phyloP scores from a whole-genome alignment of 129 eudicot species.

The Glebionis coronaria region DNA sequence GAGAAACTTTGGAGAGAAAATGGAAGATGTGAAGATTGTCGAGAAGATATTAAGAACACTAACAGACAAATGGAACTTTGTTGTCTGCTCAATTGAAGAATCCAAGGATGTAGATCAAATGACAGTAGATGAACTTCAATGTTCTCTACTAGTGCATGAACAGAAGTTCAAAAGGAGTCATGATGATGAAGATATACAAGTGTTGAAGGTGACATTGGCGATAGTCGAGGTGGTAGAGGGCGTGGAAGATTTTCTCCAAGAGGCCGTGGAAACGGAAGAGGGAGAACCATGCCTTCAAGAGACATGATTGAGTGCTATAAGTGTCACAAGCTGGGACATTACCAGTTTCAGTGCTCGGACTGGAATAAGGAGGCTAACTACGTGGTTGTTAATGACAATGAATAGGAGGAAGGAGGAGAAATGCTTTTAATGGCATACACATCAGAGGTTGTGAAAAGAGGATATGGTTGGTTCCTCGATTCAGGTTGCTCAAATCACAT shows the following conservation, averaged over 20 bases:
- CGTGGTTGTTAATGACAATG: neutral
- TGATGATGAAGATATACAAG: too few relatives aligned
- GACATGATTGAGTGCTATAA: neutral
- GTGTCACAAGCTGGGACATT: neutral
- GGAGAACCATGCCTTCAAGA: neutral
- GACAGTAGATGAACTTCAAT: neutral
- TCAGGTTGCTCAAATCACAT: too few relatives aligned
- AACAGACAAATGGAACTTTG: neutral
- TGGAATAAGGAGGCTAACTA: neutral
- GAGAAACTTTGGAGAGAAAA: neutral
- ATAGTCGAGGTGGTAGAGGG: neutral
- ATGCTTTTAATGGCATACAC: too few relatives aligned
- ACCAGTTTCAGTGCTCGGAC: neutral
- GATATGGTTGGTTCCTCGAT: too few relatives aligned
- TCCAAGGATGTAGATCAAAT: neutral
- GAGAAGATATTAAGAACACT: neutral
- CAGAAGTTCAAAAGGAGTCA: neutral
- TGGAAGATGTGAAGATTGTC: neutral
- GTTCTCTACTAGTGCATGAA: neutral
- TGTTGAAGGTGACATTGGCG: too few relatives aligned
- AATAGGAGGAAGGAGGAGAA: slow-evolving; percentile 77
- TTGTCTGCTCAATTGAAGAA: neutral
- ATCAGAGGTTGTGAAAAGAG: too few relatives aligned
- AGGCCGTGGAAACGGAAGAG: neutral
- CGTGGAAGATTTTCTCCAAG: neutral